A percentile compares a stretch with the other conserved stretches of the same genome.
Evolutionary conservation across 139 green algal genomes (phyloP).

Genomic region (Micractinium conductrix): DNA sequence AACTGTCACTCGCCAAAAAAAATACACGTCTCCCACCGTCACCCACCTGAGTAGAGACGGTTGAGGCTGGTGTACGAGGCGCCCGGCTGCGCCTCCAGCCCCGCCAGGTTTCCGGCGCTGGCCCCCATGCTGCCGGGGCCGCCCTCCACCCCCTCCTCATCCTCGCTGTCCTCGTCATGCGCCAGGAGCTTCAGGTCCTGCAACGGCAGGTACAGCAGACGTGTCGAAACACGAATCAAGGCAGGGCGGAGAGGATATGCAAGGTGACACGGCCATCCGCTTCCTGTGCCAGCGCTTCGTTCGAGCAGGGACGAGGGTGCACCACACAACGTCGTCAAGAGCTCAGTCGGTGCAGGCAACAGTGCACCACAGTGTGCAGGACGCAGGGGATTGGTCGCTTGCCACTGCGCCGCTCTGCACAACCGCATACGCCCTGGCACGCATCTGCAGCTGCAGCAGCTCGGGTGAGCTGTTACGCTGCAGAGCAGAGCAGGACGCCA

Average conservation of each 20-base stretch:
- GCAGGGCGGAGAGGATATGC: not conserved
- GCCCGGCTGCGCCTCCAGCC: not conserved
- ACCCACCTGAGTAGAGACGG: too few species aligned
- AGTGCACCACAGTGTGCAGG: too few species aligned
- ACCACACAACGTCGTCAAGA: not conserved
- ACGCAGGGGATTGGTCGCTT: too few species aligned
- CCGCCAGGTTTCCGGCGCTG: constrained; percentile 4
- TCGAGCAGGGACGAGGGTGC: not conserved
- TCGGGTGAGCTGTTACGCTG: too few species aligned
- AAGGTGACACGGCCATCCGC: not conserved
- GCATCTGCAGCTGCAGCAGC: not conserved
- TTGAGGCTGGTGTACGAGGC: not conserved
- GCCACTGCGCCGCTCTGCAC: too few species aligned
- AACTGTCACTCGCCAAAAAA: too few species aligned
- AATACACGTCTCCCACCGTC: too few species aligned
- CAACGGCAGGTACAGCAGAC: constrained; percentile 36
- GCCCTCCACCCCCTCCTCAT: not conserved
- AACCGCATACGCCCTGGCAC: too few species aligned
- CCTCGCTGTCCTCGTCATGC: constrained; percentile 25
- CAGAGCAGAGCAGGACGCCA: too few species aligned
- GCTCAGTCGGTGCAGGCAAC: too few species aligned
- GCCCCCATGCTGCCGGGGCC: not conserved
- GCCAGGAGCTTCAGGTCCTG: constrained; percentile 63
- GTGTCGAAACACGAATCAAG: not conserved
- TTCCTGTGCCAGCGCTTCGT: not conserved